A percentile compares a stretch with the other conserved stretches of the same genome.
Conservation (phyloP, 345 rosid genomes). For the Bretschneidera sinensis region DNA sequence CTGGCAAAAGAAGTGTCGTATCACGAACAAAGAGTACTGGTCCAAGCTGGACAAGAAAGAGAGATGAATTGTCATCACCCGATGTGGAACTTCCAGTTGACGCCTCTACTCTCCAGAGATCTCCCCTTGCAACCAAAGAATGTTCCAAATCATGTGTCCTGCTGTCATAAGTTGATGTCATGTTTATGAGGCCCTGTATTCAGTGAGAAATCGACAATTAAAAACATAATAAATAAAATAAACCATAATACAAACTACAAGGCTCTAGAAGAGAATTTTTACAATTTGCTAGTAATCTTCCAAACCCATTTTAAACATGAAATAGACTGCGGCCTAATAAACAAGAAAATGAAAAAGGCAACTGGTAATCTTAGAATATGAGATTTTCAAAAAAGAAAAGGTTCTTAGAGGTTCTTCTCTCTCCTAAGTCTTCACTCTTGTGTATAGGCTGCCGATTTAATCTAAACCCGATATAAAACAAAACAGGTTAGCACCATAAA, state of each 20-base stretch:
- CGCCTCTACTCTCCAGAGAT: slow-evolving; percentile 92
- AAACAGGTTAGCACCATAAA: too few relatives aligned
- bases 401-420: too few relatives aligned
- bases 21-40: slow-evolving; percentile 87
- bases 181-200: slow-evolving; percentile 64
- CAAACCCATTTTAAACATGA: too few relatives aligned
- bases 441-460: background rate
- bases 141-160: slow-evolving; percentile 65
- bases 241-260: too few relatives aligned
- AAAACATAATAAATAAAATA: background rate
- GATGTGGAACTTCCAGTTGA: slow-evolving; percentile 59
- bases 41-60: slow-evolving; percentile 92
- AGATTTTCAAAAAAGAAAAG: too few relatives aligned
- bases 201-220: slow-evolving; percentile 1
- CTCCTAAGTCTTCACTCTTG: too few relatives aligned
- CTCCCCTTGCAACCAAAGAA: slow-evolving; percentile 87
- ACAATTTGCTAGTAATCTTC: too few relatives aligned
- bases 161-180: slow-evolving; percentile 76
- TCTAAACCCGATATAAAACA: too few relatives aligned
- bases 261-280: too few relatives aligned
- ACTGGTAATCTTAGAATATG: too few relatives aligned
- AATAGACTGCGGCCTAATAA: too few relatives aligned
- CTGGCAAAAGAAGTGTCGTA: slow-evolving; percentile 81
- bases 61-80: slow-evolving; percentile 65
- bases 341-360: too few relatives aligned